Evolutionary conservation across 2,329 filamentous ascomycete species (phyloP), one percentile per base, ranked within the genome.

Genomic region (Cordyceps cicadae): DNA sequence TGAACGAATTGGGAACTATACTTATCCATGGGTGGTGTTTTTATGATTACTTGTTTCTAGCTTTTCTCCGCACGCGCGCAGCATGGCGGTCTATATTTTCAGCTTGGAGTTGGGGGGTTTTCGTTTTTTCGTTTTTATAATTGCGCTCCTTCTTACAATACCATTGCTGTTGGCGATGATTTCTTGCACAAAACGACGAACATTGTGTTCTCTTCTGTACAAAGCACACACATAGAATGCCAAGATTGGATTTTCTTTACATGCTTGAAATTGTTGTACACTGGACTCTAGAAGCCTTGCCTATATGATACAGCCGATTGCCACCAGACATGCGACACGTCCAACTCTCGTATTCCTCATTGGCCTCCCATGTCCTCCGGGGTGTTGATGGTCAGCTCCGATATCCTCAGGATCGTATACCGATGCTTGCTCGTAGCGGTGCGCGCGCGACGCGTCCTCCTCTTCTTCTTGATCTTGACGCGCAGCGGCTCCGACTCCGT

Each of bases 371-470:
- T 68, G 55, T 79, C 75, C 54, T 76, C 76, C 54, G 72, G 64
- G 24, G 67, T 70, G 65, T 79, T 79, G 62, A 96, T 80, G 70
- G 83, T 87, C 64, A 97, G 71, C 75, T 97, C 90, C 70, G 88
- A 88, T 65, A 99, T 88, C 70, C 87, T 82, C 74, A 99, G 71
- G 24, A 96, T 84, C 3, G 94, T 99, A 74, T 89, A 96, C 69
- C 84, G 82, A 72, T 96, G 90, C 82, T 99, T 97, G 79, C 91
- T 97, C 77, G 82, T 87, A 11, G 94, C 88, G 62, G 82, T 85
- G 79, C 86, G 90, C 54, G 84, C 81, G 70, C 88, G 81, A 70
- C 90, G 79, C 73, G 88, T 88, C 69, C 85, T 89, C 79, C 86
- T 77, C 83, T 92, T 92, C 68, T 83, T 93, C 83, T 93, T 93